Base-by-base conservation (phyloP, 139 green algal species). In the Chlorella sp. region DNA sequence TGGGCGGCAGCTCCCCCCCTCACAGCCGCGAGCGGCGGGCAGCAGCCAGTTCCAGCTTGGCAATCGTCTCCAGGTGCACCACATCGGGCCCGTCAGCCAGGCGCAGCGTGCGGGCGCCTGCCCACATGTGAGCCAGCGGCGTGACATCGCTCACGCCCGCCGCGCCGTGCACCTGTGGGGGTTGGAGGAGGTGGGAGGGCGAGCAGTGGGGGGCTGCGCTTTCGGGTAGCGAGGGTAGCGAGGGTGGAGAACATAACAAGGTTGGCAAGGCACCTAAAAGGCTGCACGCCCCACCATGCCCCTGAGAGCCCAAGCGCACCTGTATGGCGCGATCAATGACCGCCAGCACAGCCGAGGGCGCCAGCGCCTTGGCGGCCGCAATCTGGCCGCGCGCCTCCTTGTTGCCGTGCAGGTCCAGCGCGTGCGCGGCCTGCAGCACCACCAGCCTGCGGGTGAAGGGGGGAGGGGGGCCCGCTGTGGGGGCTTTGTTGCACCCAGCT, bases 31-130 rank as follows among this genome's bases (percentile, higher is more conserved):
- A 64, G 16, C 77, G 56, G 14, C 60, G 28, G 11, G 26, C 28
- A 3, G 60, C 77, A 20, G 62, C 82, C 34, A 98, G 79, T 89
- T 98, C 96, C 73, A 95, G 65, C 81, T 94, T 95, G 26, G 94
- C 97, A 36, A 99, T 93, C 11, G 96, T 96, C n/a, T 88, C 90
- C 82, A 99, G 86, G 87, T 99, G 97, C 79, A 99, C 97, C 84
- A 98, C 95, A 69, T 99, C 97, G 2, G 97, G 97, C 1, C 97
- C 97, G 82, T 99, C 97, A 8, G 97, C 97, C 67, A 99, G 91
- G 28, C 97, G 91, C 73, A 99, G 94, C 17, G 97, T 99, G 46
- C 97, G 93, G 0, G 94, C 95, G 8, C 84, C 90, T 0, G 92
- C 92, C 89, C 90, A 99, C 67, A 99, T 90, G 67, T 90, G 84